Evolutionary conservation across 2,329 filamentous ascomycete genomes (phyloP).

Genomic region (Nemania abortiva): DNA sequence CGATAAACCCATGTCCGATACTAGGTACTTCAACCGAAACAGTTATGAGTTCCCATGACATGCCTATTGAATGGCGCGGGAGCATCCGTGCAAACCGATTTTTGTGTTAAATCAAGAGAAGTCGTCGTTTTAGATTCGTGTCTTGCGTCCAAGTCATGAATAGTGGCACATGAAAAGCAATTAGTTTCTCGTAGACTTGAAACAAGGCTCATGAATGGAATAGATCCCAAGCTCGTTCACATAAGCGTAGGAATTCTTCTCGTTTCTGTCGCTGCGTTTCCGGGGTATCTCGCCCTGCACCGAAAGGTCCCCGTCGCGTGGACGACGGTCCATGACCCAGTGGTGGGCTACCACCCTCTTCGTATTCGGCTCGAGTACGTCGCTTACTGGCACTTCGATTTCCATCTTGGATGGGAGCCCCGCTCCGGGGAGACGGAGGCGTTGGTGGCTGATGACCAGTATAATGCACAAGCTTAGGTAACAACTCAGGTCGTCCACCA

Average conservation of each 20-base stretch:
- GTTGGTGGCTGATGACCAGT: constrained; percentile 93
- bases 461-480: constrained; percentile 96
- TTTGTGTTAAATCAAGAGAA: constrained; percentile 10
- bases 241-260: constrained; percentile 89
- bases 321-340: constrained; percentile 78
- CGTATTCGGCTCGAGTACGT: constrained; percentile 89
- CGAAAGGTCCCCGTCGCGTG: constrained; percentile 76
- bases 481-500: constrained; percentile 89
- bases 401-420: constrained; percentile 59
- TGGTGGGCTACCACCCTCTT: constrained; percentile 86
- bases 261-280: constrained; percentile 88
- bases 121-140: constrained; percentile 32
- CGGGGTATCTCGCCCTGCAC: constrained; percentile 83
- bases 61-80: background rate
- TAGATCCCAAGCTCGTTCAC: constrained; percentile 92
- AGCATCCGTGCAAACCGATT: constrained; percentile 10
- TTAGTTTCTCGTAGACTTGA: constrained; percentile 27
- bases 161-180: constrained; percentile 45
- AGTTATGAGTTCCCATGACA: background rate
- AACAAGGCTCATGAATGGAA: constrained; percentile 81
- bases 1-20: constrained; percentile 12
- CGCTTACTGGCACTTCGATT: constrained; percentile 75
- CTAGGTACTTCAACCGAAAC: constrained; percentile 13
- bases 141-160: constrained; percentile 42
- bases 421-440: constrained; percentile 81